phyloP scores from a whole-genome alignment of 345 rosid genomes.

The Physaria fendleri region DNA sequence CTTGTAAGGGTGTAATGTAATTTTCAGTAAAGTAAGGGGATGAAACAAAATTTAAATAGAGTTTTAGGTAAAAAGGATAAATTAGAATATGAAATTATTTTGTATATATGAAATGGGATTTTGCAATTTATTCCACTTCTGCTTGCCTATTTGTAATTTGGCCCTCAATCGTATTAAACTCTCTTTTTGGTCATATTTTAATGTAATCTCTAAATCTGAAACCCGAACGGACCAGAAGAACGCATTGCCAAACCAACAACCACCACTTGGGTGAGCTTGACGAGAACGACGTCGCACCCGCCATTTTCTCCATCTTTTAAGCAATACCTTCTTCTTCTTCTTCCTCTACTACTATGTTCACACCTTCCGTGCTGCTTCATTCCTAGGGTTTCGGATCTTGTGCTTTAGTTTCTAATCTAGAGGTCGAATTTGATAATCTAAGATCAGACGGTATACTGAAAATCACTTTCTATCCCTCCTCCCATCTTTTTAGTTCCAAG shows the following conservation, averaged over 20 bases:
- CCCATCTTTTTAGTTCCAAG: not conserved
- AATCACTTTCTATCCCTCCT: not conserved
- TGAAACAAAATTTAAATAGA: too few species aligned
- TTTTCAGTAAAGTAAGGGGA: too few species aligned
- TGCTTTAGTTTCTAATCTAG: constrained; percentile 24
- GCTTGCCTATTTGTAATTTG: too few species aligned
- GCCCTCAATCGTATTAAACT: too few species aligned
- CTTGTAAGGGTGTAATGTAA: too few species aligned
- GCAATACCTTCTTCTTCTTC: constrained; percentile 42
- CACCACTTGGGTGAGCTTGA: constrained; percentile 26
- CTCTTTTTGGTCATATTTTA: not conserved
- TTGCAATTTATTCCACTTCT: too few species aligned
- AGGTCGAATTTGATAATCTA: constrained; percentile 17
- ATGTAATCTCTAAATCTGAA: too few species aligned
- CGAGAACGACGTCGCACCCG: constrained; percentile 57
- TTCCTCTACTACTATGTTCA: not conserved
- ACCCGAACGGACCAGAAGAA: not conserved
- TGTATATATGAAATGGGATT: too few species aligned
- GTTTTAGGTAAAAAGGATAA: too few species aligned
- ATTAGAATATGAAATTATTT: too few species aligned
- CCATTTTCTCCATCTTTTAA: too few species aligned
- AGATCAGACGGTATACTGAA: not conserved
- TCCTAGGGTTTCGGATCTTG: constrained; percentile 21
- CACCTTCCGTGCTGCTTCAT: not conserved
- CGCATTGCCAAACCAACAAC: constrained; percentile 23